These are phyloP conservation scores for Trichomonascaceae sp. DNA, from an alignment of 1,139 yeast species.

Conservation along the genomic window DNA sequence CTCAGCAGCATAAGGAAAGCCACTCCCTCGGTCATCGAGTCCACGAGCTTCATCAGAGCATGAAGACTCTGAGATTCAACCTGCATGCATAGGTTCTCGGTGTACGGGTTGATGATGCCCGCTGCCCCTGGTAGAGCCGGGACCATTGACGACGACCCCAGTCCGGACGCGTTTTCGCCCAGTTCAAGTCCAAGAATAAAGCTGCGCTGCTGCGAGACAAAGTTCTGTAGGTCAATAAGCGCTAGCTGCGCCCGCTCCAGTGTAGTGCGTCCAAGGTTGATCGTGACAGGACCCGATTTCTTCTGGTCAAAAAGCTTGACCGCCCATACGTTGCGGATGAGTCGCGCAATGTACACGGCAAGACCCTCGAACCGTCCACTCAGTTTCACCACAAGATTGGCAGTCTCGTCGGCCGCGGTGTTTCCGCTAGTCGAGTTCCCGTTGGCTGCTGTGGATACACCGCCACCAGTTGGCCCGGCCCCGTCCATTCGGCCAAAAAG, in stretches of 20 bases:
- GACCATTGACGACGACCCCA: neutral
- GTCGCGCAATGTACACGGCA: conserved; percentile 64
- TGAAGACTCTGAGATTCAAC: conserved; percentile 88
- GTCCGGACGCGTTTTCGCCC: neutral
- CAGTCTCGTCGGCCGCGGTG: neutral
- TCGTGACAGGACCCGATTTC: conserved; percentile 5
- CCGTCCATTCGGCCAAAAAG: neutral
- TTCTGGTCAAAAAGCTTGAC: conserved; percentile 45
- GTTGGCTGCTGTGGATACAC: neutral
- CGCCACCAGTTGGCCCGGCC: neutral
- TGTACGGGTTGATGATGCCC: neutral
- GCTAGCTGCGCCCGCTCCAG: conserved; percentile 21
- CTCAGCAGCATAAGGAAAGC: conserved; percentile 73
- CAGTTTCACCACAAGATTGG: conserved; percentile 46
- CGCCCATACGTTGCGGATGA: conserved; percentile 71
- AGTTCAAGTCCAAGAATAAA: conserved; percentile 28
- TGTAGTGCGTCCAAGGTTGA: conserved; percentile 9
- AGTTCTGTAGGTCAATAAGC: conserved; percentile 25
- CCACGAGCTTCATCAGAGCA: conserved; percentile 60
- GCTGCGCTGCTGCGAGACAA: conserved; percentile 26
- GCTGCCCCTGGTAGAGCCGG: too few species aligned
- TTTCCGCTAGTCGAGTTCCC: neutral
- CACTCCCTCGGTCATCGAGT: conserved; percentile 76
- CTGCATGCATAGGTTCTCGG: conserved; percentile 57
- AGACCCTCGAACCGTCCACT: conserved; percentile 91